These are phyloP conservation scores for Mortierella sp. DNA, from an alignment of 371 early-diverging fungal species.

Conservation along the genomic window DNA sequence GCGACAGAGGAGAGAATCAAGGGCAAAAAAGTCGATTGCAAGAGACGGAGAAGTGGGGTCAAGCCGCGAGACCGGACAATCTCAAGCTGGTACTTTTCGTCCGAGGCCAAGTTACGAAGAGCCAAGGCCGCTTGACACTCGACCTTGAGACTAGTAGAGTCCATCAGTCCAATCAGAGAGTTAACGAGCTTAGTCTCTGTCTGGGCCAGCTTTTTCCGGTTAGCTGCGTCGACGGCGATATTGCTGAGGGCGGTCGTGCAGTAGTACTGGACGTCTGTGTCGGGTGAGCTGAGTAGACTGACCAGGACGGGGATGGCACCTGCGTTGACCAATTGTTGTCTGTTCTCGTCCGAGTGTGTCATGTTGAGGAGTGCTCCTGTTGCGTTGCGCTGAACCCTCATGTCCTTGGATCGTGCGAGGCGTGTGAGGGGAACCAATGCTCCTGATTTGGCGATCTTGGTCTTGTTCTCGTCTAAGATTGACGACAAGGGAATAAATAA, in stretches of 20 bases:
- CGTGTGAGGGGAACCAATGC: conserved; percentile 83
- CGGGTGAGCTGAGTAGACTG: conserved; percentile 81
- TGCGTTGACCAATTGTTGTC: conserved; percentile 88
- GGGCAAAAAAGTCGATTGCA: conserved; percentile 84
- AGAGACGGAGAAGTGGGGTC: conserved; percentile 77
- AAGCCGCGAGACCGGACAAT: conserved; percentile 88
- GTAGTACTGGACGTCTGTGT: conserved; percentile 92
- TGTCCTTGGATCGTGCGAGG: conserved; percentile 87
- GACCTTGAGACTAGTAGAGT: conserved; percentile 84
- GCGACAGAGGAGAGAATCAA: conserved; percentile 92
- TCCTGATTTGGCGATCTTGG: conserved; percentile 88
- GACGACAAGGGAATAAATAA: neutral
- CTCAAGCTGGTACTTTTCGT: conserved; percentile 88
- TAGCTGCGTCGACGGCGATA: conserved; percentile 89
- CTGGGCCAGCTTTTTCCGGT: conserved; percentile 81
- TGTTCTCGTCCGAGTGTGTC: conserved; percentile 93
- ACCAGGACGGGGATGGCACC: conserved; percentile 91
- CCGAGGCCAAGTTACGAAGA: conserved; percentile 91
- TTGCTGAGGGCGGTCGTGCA: conserved; percentile 93
- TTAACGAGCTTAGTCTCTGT: conserved; percentile 85
- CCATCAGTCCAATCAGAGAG: conserved; percentile 84
- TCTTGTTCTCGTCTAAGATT: conserved; percentile 86
- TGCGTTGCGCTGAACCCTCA: conserved; percentile 93
- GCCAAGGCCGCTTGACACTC: conserved; percentile 94
- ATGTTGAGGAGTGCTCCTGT: conserved; percentile 95